Evolutionary conservation across 2,329 filamentous ascomycete genomes (phyloP), one percentile per base, ranked within the genome.

Genomic region (Fusarium dimerum): DNA sequence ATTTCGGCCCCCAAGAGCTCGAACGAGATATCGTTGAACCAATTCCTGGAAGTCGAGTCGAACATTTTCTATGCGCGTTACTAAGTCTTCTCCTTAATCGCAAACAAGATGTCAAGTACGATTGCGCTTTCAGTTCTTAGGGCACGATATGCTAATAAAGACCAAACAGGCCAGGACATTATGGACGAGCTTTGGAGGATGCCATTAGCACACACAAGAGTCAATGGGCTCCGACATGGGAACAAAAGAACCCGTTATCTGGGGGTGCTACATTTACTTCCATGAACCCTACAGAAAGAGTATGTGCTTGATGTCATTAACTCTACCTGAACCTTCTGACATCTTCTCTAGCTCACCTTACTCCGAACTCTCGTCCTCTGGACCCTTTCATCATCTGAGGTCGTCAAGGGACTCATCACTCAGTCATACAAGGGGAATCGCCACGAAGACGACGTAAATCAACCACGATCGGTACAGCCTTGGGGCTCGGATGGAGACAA

Each of bases 51-150:
- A 87, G 95, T 66, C 87, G 92, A 67, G 87, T 90, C 43, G 93
- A 97, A 76, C 83, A 87, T 62, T 85, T 99, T 52, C 79, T 99
- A 26, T 99, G 95, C 78, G 92, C 92, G 57, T 75, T 99, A 60
- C 78, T 99, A 42, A 87, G 89, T 32, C 79, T 99, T 64, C 84
- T 97, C 50, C 80, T 99, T 66, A 99, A 99, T 73, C 87, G 94
- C 72, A 97, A 99, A 79, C 96, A 99, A 71, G 92, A 96, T 75
- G 90, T 97, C 70, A 96, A 99, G 94, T 97, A 84, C 74, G 91
- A 59, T 57, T n/a, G 40, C 26, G 48, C 29, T 34, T 34, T 17
- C 30, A 10, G 11, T 26, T 12, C 29, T n/a, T 30, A 53, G 11
- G 20, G 29, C 45, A 43, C 16, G 48, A 16, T 16, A 40, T 52